Evolutionary conservation across 257 asterid species (phyloP).

Genomic region (Solanum neorickii): DNA sequence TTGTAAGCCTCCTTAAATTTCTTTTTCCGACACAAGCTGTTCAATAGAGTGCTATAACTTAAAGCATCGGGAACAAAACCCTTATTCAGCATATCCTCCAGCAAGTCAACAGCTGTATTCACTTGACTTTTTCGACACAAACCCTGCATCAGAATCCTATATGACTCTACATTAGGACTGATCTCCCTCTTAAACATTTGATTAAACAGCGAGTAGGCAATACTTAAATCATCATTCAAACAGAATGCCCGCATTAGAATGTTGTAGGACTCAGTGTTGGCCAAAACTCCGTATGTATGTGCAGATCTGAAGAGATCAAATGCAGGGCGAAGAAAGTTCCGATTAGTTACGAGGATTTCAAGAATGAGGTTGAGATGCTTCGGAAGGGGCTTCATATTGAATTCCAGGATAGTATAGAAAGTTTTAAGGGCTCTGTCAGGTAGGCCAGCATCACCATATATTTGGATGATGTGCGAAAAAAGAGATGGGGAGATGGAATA

Average conservation of each 20-base stretch:
- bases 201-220: conserved; percentile 63
- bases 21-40: conserved; percentile 76
- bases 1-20: conserved; percentile 90
- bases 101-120: conserved; percentile 66
- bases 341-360: conserved; percentile 46
- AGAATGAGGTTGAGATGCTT: conserved; percentile 74
- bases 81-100: conserved; percentile 93
- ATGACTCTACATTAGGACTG: conserved; percentile 69
- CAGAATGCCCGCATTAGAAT: conserved; percentile 78
- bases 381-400: conserved; percentile 55
- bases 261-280: conserved; percentile 68
- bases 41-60: conserved; percentile 70
- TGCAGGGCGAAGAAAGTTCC: conserved; percentile 53
- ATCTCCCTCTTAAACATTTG: conserved; percentile 71
- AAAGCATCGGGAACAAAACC: conserved; percentile 79
- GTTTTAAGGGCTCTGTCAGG: conserved; percentile 70
- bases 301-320: conserved; percentile 69
- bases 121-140: conserved; percentile 92
- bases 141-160: conserved; percentile 76
- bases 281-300: conserved; percentile 48
- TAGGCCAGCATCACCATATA: conserved; percentile 61
- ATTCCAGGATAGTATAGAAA: conserved; percentile 68
- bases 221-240: conserved; percentile 53
- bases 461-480: conserved; percentile 61
- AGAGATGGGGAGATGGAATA: conserved; percentile 53